Evolutionary conservation across 768 basidiomycete genomes (phyloP).

Genomic region (Calvatia gigantea): DNA sequence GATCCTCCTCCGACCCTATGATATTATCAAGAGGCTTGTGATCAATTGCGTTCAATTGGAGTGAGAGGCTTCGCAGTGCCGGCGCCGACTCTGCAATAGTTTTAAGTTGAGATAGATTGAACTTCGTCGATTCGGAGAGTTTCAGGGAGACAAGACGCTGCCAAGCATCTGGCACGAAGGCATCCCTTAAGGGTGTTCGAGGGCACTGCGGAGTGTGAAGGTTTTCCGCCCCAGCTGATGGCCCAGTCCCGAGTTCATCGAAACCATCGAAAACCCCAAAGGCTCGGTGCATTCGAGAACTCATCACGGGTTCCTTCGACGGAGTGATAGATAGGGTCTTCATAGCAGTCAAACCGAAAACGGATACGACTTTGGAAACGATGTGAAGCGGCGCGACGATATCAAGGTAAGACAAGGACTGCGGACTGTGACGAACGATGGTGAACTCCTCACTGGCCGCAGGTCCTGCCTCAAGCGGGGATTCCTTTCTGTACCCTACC

Average conservation of each 20-base stretch:
- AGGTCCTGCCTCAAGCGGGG: neutral
- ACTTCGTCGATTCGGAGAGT: neutral
- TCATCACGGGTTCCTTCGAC: neutral
- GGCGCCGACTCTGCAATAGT: neutral
- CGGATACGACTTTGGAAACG: neutral
- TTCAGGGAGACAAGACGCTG: neutral
- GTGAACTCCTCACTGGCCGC: neutral
- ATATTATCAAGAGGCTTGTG: neutral
- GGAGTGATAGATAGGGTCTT: neutral
- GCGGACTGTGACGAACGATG: neutral
- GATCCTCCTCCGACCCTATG: neutral
- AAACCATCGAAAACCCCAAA: neutral
- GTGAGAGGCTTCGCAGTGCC: neutral
- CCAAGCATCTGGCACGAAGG: neutral
- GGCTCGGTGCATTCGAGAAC: neutral
- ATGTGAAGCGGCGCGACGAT: neutral
- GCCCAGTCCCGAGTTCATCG: neutral
- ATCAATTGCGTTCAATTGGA: neutral
- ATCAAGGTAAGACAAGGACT: neutral
- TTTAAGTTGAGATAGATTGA: neutral
- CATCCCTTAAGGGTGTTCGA: neutral
- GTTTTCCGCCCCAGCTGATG: no score
- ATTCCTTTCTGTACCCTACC: neutral
- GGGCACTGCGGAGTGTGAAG: neutral
- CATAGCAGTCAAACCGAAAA: neutral